A percentile compares a stretch with the other conserved stretches of the same genome.
These are phyloP conservation scores for Mycena leptocephala DNA, from an alignment of 768 basidiomycete species.

Conservation along the genomic window DNA sequence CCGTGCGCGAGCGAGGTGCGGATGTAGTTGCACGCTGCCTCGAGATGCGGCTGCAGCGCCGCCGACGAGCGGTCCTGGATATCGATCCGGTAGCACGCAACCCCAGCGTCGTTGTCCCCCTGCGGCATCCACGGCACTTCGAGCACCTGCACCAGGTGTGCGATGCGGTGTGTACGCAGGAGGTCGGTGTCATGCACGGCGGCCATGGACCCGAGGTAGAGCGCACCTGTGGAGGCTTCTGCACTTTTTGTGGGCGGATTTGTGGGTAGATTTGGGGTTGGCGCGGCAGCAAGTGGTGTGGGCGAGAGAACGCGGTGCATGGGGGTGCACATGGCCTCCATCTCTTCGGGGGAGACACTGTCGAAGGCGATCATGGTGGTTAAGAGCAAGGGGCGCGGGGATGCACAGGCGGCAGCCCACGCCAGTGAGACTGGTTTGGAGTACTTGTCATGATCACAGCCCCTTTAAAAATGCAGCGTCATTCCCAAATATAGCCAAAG, in stretches of 20 bases:
- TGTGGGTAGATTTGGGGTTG: neutral
- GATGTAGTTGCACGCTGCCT: constrained; percentile 66
- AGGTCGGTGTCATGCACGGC: constrained; percentile 72
- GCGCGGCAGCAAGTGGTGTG: neutral
- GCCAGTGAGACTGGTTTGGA: neutral
- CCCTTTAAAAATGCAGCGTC: neutral
- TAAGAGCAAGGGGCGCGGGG: neutral
- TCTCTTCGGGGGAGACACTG: constrained; percentile 19
- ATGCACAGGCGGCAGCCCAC: neutral
- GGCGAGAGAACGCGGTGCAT: constrained; percentile 27
- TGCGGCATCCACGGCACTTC: constrained; percentile 66
- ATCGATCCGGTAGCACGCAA: constrained; percentile 58
- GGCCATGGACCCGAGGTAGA: constrained; percentile 66
- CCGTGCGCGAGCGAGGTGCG: constrained; percentile 61
- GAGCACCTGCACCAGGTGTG: constrained; percentile 77
- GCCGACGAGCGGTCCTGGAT: constrained; percentile 63
- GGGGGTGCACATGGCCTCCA: constrained; percentile 31
- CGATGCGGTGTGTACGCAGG: constrained; percentile 66
- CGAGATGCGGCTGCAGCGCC: constrained; percentile 64
- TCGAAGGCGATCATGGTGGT: constrained; percentile 25
- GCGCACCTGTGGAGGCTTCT: constrained; percentile 1
- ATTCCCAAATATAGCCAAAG: neutral
- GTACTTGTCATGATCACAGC: neutral
- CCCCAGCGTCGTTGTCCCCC: neutral
- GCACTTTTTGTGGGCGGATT: neutral